A percentile compares a stretch with the other conserved stretches of the same genome.
phyloP scores from a whole-genome alignment of 495 filamentous ascomycete species.

The Lophium mytilinum region DNA sequence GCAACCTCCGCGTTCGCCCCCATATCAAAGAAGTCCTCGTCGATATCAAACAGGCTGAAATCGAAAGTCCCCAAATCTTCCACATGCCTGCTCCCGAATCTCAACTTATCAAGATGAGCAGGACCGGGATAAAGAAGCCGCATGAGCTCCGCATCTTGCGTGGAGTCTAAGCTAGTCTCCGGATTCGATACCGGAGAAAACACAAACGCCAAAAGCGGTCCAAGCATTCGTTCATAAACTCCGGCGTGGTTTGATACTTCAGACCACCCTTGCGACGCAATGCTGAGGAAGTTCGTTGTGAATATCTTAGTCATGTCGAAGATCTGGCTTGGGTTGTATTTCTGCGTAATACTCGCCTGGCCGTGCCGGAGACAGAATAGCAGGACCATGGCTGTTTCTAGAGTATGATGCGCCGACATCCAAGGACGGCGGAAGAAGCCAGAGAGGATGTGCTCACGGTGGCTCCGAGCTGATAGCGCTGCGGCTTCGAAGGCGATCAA shows the following conservation, averaged over 20 bases:
- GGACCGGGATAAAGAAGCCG: conserved; percentile 6
- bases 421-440: conserved; percentile 6
- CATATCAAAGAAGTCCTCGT: background rate
- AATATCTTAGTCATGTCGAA: conserved; percentile 12
- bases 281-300: conserved; percentile 5
- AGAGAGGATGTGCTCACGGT: conserved; percentile 4
- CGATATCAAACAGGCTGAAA: conserved; percentile 7
- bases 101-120: conserved; percentile 6
- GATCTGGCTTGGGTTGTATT: conserved; percentile 4
- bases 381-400: conserved; percentile 1
- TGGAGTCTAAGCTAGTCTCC: background rate
- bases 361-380: conserved; percentile 6
- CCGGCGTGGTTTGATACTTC: conserved; percentile 10
- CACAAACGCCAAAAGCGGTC: conserved; percentile 5
- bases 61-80: conserved; percentile 2
- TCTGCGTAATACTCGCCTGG: background rate
- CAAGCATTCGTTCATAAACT: conserved; percentile 6
- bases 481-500: conserved; percentile 6
- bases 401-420: conserved; percentile 8
- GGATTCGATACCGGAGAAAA: conserved; percentile 5
- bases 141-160: conserved; percentile 7
- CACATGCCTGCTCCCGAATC: background rate
- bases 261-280: conserved; percentile 6
- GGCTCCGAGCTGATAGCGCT: conserved; percentile 1
- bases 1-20: too few relatives aligned